These are phyloP conservation scores for Geranomyces variabilis DNA, from an alignment of 192 early-diverging fungal genomes.

Conservation along the genomic window DNA sequence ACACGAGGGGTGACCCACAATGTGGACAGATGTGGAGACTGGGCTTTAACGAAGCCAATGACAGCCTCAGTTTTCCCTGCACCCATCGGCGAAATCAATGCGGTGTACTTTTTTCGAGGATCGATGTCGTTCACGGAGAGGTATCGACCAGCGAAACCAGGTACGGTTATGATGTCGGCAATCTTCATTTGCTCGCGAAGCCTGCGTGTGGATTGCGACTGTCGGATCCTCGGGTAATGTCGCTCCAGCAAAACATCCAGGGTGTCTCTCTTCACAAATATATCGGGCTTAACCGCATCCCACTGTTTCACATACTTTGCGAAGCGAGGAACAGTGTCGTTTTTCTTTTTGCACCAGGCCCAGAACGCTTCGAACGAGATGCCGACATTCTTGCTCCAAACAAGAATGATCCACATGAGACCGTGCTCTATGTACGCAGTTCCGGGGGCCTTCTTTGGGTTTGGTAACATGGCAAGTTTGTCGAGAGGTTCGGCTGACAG, in stretches of 20 bases:
- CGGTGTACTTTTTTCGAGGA: background rate
- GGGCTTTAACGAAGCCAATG: constrained; percentile 10
- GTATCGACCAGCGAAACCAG: background rate
- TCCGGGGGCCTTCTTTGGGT: background rate
- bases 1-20: constrained; percentile 28
- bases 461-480: constrained; percentile 27
- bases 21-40: background rate
- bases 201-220: background rate
- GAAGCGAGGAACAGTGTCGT: background rate
- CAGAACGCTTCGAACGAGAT: constrained; percentile 12
- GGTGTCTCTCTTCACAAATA: background rate
- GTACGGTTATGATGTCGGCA: background rate
- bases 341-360: constrained; percentile 9
- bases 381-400: constrained; percentile 13
- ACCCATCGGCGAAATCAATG: constrained; percentile 23
- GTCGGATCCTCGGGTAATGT: constrained; percentile 5
- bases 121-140: background rate
- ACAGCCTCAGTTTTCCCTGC: constrained; percentile 23
- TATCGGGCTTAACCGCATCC: background rate
- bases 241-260: background rate
- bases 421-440: background rate
- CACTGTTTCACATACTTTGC: background rate
- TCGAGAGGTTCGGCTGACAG: constrained; percentile 11
- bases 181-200: constrained; percentile 7
- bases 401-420: constrained; percentile 10